These are phyloP conservation scores for Lonicera japonica DNA, from an alignment of 129 eudicot species.

Conservation along the genomic window DNA sequence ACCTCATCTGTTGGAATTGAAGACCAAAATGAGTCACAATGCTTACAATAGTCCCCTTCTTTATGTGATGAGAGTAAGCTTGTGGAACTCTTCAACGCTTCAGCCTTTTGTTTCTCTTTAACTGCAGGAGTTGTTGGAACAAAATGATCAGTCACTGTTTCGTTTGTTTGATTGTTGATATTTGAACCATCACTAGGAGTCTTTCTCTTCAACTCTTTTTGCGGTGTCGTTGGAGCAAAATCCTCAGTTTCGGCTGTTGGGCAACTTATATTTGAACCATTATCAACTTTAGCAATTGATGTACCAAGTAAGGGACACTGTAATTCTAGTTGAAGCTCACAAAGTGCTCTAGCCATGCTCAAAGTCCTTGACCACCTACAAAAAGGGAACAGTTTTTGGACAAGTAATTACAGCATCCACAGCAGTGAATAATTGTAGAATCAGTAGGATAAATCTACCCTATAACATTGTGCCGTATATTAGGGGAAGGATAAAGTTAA, in stretches of 20 bases:
- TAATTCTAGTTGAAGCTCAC: conserved; percentile 77
- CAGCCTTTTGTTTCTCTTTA: conserved; percentile 43
- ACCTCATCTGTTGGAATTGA: conserved; percentile 1
- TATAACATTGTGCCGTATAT: no score
- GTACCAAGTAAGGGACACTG: conserved; percentile 15
- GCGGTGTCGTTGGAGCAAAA: conserved; percentile 62
- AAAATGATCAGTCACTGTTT: conserved; percentile 14
- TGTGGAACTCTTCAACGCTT: conserved; percentile 11
- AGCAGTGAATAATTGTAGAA: no score
- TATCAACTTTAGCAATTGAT: conserved; percentile 11
- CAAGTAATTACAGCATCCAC: no score
- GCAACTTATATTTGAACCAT: conserved; percentile 1
- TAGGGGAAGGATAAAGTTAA: no score
- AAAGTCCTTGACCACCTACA: conserved; percentile 87
- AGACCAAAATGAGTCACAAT: conserved; percentile 11
- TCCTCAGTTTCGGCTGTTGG: conserved; percentile 12
- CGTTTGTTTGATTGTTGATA: conserved; percentile 3
- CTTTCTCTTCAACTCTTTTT: conserved; percentile 43
- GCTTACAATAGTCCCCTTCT: conserved; percentile 4
- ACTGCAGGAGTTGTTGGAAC: conserved; percentile 53
- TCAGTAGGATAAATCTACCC: no score
- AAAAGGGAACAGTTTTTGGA: no score
- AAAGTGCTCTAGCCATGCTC: conserved; percentile 83
- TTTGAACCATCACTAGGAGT: conserved; percentile 11
- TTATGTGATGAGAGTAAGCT: neutral